Evolutionary conservation across 352 stramenopile species (phyloP).

Genomic region (Phytophthora lateralis): DNA sequence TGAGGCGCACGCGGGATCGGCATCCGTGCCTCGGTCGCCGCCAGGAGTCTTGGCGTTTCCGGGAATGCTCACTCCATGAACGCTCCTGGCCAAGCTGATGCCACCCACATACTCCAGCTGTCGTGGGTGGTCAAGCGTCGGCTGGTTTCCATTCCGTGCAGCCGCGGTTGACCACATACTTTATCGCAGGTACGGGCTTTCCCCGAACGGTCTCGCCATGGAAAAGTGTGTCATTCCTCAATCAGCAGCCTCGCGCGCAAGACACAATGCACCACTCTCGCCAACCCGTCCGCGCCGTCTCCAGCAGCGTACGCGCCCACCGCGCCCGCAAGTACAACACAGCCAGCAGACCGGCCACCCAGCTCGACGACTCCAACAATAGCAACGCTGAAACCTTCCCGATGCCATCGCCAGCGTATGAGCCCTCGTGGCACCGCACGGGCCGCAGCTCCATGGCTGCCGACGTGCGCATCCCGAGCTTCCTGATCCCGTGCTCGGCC

Average conservation of each 20-base stretch:
- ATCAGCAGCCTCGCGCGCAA: slow-evolving; percentile 15
- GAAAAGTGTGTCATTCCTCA: slow-evolving; percentile 24
- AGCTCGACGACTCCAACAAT: slow-evolving; percentile 6
- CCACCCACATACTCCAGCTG: slow-evolving; percentile 25
- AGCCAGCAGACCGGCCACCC: neutral
- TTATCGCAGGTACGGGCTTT: too few species aligned
- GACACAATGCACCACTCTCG: slow-evolving; percentile 22
- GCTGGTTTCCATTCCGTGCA: slow-evolving; percentile 3
- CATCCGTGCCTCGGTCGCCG: neutral
- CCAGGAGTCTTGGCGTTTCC: slow-evolving; percentile 20
- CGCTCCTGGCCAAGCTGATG: slow-evolving; percentile 5
- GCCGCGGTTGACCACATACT: too few species aligned
- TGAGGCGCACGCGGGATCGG: slow-evolving; percentile 19
- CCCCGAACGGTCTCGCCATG: slow-evolving; percentile 16
- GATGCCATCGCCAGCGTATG: slow-evolving; percentile 10
- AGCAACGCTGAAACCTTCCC: neutral
- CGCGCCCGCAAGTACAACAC: slow-evolving; percentile 22
- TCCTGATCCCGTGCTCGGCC: slow-evolving; percentile 63
- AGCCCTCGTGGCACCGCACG: slow-evolving; percentile 30
- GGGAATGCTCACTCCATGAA: slow-evolving; percentile 2
- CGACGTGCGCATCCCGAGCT: slow-evolving; percentile 58
- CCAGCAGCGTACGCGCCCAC: slow-evolving; percentile 15
- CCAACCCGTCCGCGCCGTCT: slow-evolving; percentile 24
- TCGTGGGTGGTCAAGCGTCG: neutral
- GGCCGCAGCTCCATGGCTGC: slow-evolving; percentile 37